Percentiles rank a stretch among this genome's conserved stretches.
phyloP scores from a whole-genome alignment of 2,329 filamentous ascomycete genomes.

The Aspergillus pseudotamarii region DNA sequence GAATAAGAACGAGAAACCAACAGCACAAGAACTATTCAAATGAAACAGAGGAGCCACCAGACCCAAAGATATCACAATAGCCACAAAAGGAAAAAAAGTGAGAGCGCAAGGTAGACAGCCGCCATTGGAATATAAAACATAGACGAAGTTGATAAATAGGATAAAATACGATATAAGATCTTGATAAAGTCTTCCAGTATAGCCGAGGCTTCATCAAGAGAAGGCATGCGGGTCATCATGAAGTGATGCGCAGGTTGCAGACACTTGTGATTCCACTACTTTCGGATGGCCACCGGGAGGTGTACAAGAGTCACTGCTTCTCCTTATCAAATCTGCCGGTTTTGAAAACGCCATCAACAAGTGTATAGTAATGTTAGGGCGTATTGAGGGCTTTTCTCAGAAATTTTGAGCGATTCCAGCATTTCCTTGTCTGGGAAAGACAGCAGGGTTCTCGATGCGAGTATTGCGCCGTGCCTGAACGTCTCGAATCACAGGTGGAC shows the following conservation, averaged over 20 bases:
- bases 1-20: background rate
- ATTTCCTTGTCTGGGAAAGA: conserved; percentile 86
- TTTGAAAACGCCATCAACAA: background rate
- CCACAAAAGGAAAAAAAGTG: conserved; percentile 8
- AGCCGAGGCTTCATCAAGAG: background rate
- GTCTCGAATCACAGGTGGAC: conserved; percentile 84
- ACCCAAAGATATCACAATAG: background rate
- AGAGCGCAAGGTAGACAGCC: background rate
- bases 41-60: background rate
- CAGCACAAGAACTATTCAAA: background rate
- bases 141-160: background rate
- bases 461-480: conserved; percentile 92
- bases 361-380: background rate
- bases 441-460: conserved; percentile 85
- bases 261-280: background rate
- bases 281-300: background rate
- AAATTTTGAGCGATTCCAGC: conserved; percentile 98
- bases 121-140: background rate
- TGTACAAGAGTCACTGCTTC: background rate
- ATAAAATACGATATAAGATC: background rate
- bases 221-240: background rate
- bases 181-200: background rate
- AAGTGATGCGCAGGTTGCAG: background rate
- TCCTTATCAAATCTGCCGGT: background rate
- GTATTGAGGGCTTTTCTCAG: conserved; percentile 46